Base-by-base conservation (phyloP, 2,329 filamentous ascomycete genomes). In the Apiospora koreana region DNA sequence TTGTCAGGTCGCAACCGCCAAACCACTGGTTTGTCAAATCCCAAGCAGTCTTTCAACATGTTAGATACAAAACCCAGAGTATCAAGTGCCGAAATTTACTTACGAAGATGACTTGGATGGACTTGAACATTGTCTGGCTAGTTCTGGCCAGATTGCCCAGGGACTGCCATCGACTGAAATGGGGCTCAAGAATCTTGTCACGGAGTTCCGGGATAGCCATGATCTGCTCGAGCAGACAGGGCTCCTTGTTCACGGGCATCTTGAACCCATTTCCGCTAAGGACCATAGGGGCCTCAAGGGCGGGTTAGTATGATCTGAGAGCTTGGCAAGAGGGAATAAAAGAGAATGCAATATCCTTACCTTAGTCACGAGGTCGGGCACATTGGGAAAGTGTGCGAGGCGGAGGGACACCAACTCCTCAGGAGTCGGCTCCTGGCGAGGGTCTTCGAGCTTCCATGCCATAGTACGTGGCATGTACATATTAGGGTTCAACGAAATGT, bases 101-200 rank as follows among this genome's bases (percentile, higher is more conserved):
- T 74, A 79, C 77, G 38, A 72, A 70, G 2, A 50, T 16, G 1
- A 42, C 12, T 6, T 74, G 68, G 3, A 77, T 58, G 16, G n/a
- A 58, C 18, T 18, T 50, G n/a, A 76, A 71, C 1, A 68, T 43
- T 14, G 71, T 69, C 54, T 78, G 77, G 9, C 73, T 77, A 0
- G 74, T 72, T 7, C 72, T 70, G 14, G 58, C 72, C 0, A 79
- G 64, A 18, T 77, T 78, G 1, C 45, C 46, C 1, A 79, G 38
- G 18, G 75, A 72, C 14, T 73, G 75, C 45, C 71, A 72, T 1
- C 72, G 69, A 2, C 54, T n/a, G 0, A 72, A 67, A 0, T 18
- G 23, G 4, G 14, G 41, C n/a, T 23, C 35, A 10, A 77, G 12
- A 2, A 79, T 43, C 2, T 50, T 28, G 0, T 69, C 6, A 6